Conservation (phyloP, 208 protist genomes). For the Trichomonas vaginalis region DNA sequence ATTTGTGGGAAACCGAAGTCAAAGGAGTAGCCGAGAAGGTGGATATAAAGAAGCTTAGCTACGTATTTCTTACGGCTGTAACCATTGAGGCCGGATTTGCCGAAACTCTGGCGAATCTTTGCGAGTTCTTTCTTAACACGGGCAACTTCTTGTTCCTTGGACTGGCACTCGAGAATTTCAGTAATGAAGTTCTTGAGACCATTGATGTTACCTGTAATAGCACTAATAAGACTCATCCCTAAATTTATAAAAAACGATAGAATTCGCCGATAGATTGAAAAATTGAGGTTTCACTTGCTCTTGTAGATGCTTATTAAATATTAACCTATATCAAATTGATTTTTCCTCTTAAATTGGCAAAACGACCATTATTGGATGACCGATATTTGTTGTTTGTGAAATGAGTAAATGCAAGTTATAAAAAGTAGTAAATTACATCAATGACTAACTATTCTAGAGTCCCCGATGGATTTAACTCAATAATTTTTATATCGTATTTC, state of each 20-base stretch:
- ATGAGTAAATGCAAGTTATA: too few species aligned
- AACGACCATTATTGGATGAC: too few species aligned
- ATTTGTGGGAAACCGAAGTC: slow-evolving; percentile 98
- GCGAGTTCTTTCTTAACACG: slow-evolving; percentile 90
- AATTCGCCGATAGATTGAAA: not conserved
- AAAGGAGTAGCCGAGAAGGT: slow-evolving; percentile 93
- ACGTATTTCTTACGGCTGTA: slow-evolving; percentile 98
- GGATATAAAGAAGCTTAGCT: slow-evolving; percentile 98
- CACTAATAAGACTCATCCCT: not conserved
- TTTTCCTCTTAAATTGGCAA: too few species aligned
- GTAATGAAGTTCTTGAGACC: slow-evolving; percentile 15
- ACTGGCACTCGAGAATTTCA: not conserved
- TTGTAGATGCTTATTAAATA: too few species aligned
- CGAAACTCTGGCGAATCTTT: slow-evolving; percentile 93
- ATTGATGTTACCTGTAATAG: not conserved
- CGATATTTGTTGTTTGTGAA: too few species aligned
- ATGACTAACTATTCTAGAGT: too few species aligned
- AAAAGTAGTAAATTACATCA: too few species aligned
- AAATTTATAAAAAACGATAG: not conserved
- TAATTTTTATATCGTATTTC: too few species aligned
- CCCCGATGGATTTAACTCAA: too few species aligned
- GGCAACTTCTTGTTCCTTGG: slow-evolving; percentile 69
- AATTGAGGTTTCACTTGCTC: too few species aligned
- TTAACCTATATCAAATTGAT: too few species aligned
- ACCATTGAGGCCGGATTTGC: slow-evolving; percentile 52